Evolutionary conservation across 257 asterid genomes (phyloP).

Genomic region (Solanum etuberosum): DNA sequence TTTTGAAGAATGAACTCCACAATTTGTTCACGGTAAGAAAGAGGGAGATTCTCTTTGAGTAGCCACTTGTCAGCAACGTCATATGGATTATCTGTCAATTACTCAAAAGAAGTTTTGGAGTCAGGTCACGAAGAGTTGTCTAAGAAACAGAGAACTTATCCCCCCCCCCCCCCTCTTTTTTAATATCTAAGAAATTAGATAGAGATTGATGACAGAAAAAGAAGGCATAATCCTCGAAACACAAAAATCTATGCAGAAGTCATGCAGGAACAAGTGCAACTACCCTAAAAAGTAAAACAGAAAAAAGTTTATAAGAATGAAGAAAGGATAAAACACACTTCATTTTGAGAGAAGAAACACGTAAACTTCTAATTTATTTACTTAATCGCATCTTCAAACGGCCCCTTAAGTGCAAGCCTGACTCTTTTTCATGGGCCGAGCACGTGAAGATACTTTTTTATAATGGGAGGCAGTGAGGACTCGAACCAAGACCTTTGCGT

Average conservation of each 20-base stretch:
- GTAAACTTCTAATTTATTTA: neutral
- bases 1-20: slow-evolving; percentile 87
- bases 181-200: neutral
- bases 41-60: slow-evolving; percentile 77
- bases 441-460: neutral
- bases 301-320: neutral
- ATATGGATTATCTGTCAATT: slow-evolving; percentile 76
- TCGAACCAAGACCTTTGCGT: neutral
- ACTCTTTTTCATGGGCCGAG: neutral
- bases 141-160: neutral
- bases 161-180: too few species aligned
- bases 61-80: slow-evolving; percentile 94
- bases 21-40: slow-evolving; percentile 84
- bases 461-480: neutral
- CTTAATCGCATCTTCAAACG: neutral
- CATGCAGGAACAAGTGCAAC: neutral
- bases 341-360: neutral
- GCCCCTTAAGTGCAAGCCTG: neutral
- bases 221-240: neutral
- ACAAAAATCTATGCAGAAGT: neutral
- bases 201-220: neutral
- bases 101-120: neutral
- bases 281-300: neutral
- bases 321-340: neutral
- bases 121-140: neutral